Evolutionary conservation across 257 asterid species (phyloP).

Genomic region (Capsicum rhomboideum): DNA sequence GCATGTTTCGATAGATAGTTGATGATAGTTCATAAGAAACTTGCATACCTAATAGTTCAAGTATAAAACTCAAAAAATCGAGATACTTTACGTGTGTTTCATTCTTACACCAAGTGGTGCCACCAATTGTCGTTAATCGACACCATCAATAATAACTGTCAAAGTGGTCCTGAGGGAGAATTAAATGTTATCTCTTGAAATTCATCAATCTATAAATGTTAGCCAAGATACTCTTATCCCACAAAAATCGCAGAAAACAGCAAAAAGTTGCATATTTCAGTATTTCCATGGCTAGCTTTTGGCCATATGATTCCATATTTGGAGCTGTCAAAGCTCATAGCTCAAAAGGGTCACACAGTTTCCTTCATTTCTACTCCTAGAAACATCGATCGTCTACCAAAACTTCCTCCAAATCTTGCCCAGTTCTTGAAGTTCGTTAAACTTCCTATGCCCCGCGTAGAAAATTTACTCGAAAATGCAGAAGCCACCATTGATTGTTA

Average conservation of each 20-base stretch:
- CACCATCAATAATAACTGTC: too few species aligned
- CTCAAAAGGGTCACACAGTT: conserved; percentile 38
- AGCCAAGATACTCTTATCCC: too few species aligned
- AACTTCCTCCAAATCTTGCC: conserved; percentile 25
- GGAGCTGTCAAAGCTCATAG: conserved; percentile 36
- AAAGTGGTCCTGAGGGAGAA: too few species aligned
- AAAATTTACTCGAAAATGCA: conserved; percentile 14
- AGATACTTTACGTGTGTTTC: too few species aligned
- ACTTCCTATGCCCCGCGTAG: conserved; percentile 24
- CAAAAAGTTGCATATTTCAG: conserved; percentile 24
- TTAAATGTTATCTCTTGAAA: too few species aligned
- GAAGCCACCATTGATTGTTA: conserved; percentile 26
- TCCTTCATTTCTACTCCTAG: conserved; percentile 46
- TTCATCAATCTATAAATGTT: too few species aligned
- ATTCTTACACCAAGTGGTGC: too few species aligned
- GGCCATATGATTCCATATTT: conserved; percentile 49
- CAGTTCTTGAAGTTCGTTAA: conserved; percentile 19
- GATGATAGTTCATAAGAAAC: too few species aligned
- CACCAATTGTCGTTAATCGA: too few species aligned
- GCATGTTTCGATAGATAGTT: too few species aligned
- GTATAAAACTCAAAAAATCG: too few species aligned
- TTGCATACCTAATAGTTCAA: too few species aligned
- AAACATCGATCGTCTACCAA: conserved; percentile 50
- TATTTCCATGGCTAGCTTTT: conserved; percentile 64
- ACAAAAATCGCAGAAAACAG: background rate